phyloP scores from a whole-genome alignment of 2,329 filamentous ascomycete genomes.

The Beauveria varroae region DNA sequence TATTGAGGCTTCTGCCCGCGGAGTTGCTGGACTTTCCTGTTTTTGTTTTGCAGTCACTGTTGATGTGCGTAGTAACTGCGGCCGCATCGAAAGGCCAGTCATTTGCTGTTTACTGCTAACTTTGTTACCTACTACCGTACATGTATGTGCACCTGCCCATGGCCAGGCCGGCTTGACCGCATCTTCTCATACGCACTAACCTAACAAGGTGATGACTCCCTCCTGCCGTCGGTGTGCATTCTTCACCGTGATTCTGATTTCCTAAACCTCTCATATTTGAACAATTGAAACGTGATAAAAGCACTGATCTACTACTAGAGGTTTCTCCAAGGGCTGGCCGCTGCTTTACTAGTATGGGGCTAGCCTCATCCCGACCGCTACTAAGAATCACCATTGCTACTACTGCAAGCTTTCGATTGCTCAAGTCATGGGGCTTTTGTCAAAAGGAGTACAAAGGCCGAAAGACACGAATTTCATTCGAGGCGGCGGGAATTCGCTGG shows the following conservation, averaged over 20 bases:
- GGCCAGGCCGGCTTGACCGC: slow-evolving; percentile 8
- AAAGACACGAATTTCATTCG: not conserved
- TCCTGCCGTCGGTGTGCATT: not conserved
- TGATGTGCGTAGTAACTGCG: not conserved
- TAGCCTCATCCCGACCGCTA: slow-evolving; percentile 4
- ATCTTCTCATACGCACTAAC: slow-evolving; percentile 1
- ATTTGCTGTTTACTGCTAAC: not conserved
- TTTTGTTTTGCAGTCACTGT: not conserved
- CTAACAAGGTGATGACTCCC: not conserved
- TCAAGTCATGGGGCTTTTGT: not conserved
- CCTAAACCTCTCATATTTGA: not conserved
- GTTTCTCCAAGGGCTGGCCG: not conserved
- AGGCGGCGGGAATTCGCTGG: not conserved
- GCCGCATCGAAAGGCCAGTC: not conserved
- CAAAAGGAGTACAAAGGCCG: not conserved
- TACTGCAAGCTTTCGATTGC: not conserved
- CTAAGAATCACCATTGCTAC: not conserved
- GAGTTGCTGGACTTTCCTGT: not conserved
- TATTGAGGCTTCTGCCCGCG: not conserved
- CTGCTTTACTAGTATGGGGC: slow-evolving; percentile 3
- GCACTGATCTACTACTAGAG: not conserved
- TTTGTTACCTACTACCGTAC: not conserved
- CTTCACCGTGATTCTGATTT: not conserved
- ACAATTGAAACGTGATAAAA: not conserved
- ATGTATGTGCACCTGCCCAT: slow-evolving; percentile 3